Evolutionary conservation across 2,329 filamentous ascomycete genomes (phyloP).

Genomic region (Beauveria sp.): DNA sequence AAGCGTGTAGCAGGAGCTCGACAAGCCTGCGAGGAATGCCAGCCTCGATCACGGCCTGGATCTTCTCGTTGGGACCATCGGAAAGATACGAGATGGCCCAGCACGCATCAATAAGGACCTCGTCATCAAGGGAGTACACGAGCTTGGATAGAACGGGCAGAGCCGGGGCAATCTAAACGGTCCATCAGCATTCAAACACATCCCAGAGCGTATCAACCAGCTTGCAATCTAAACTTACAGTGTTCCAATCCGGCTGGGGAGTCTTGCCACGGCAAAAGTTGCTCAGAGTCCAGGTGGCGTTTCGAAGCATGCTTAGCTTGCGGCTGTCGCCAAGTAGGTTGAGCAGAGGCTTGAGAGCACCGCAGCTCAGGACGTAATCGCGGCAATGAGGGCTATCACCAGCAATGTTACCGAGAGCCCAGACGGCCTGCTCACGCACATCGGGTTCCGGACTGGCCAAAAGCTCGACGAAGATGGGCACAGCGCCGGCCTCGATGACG

Average conservation of each 20-base stretch:
- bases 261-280: constrained; percentile 99
- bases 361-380: constrained; percentile 88
- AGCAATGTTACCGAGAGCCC: constrained; percentile 97
- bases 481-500: constrained; percentile 94
- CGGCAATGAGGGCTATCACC: constrained; percentile 96
- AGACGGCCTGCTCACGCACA: constrained; percentile 95
- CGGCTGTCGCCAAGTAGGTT: constrained; percentile 90
- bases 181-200: constrained; percentile 18
- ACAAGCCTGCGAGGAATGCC: constrained; percentile 94
- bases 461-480: constrained; percentile 97
- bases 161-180: constrained; percentile 75
- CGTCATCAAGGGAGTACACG: constrained; percentile 96
- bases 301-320: constrained; percentile 97
- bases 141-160: constrained; percentile 94
- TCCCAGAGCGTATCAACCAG: background rate
- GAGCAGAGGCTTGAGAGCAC: constrained; percentile 84
- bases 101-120: constrained; percentile 97
- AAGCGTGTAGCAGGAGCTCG: constrained; percentile 95
- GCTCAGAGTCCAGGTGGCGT: constrained; percentile 97
- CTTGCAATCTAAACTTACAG: constrained; percentile 51
- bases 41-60: constrained; percentile 96
- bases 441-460: constrained; percentile 93
- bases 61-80: constrained; percentile 97
- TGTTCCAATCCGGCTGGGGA: constrained; percentile 95
- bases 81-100: constrained; percentile 99